Base-by-base conservation (phyloP, 2,329 filamentous ascomycete genomes). In the Elsinoe necatrix region DNA sequence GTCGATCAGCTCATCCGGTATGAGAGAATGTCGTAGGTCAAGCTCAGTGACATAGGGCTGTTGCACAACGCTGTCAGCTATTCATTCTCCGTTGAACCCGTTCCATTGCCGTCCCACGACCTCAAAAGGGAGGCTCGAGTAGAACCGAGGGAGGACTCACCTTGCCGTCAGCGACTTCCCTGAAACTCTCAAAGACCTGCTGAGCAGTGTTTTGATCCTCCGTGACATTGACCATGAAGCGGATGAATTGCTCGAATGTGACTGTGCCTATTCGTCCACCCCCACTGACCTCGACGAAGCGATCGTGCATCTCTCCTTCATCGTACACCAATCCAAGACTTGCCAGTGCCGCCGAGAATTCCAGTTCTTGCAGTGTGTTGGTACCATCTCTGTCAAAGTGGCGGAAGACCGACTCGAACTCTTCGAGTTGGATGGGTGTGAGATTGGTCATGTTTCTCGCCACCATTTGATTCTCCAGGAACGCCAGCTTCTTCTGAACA, bases 191-290 rank as follows among this genome's bases (percentile, higher is more conserved):
- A 76, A 93, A 97, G 4, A 98, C 93, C 71, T 98, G 93, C 72
- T 97, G 93, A 11, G 93, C 93, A 3, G 91, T 96, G 71, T 98
- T 96, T 74, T 98, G 93, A 68, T 98, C 93, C 73, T 98, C 93
- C 11, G 93, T 98, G 51, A 96, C 93, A 64, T 95, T 89, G 48
- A 98, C 93, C 93, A 98, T 98, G 78, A 98, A 98, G 37, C 89
- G 85, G 69, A 98, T 98, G 68, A 98, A 98, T 72, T 97, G 92
- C 75, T 98, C 93, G 68, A 98, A 98, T 3, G 88, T 93, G 54
- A 98, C 93, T 47, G 57, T 64, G 62, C 86, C 82, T 70, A 85
- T 86, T 62, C 77, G 81, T 34, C 83, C 89, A 21, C 66, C 65
- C 35, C 81, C 83, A 61, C 88, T 91, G n/a, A 91, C 95, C 55